A percentile compares a stretch with the other conserved stretches of the same genome.
These are phyloP conservation scores for Paecilomyces sp. DNA, from an alignment of 2,329 filamentous ascomycete species.

Conservation along the genomic window DNA sequence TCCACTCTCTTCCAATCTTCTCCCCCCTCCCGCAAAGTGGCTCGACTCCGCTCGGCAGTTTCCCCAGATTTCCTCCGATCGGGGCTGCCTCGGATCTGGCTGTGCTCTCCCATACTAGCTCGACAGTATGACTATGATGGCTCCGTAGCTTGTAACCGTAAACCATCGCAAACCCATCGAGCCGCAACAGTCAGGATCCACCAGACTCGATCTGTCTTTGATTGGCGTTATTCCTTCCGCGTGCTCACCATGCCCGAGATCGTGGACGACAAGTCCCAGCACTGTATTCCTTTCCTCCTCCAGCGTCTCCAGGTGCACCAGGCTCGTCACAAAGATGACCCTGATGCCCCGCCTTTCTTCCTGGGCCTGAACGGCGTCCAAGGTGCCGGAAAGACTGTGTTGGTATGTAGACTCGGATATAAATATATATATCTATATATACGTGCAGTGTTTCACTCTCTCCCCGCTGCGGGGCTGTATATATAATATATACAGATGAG, in stretches of 20 bases:
- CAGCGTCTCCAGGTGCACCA: slow-evolving; percentile 50
- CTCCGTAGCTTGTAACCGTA: too few relatives aligned
- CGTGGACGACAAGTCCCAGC: slow-evolving; percentile 68
- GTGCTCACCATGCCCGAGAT: slow-evolving; percentile 44
- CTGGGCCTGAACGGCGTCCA: slow-evolving; percentile 88
- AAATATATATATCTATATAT: not conserved
- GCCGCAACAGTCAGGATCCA: not conserved
- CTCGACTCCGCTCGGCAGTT: not conserved
- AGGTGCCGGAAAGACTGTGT: slow-evolving; percentile 85
- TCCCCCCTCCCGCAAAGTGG: not conserved
- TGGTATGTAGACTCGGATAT: slow-evolving; percentile 41
- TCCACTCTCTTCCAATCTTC: too few relatives aligned
- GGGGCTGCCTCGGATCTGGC: not conserved
- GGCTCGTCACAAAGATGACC: slow-evolving; percentile 26
- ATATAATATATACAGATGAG: too few relatives aligned
- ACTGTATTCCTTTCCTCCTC: slow-evolving; percentile 72
- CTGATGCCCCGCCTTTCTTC: slow-evolving; percentile 60
- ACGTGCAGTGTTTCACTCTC: too few relatives aligned
- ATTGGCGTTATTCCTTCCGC: not conserved
- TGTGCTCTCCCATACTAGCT: too few relatives aligned
- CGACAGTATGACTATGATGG: too few relatives aligned
- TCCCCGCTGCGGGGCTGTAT: too few relatives aligned
- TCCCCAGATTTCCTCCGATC: not conserved
- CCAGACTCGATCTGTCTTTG: not conserved
- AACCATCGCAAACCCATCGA: too few relatives aligned